Evolutionary conservation across 495 filamentous ascomycete genomes (phyloP).

Genomic region (Achaetomiella virescens): DNA sequence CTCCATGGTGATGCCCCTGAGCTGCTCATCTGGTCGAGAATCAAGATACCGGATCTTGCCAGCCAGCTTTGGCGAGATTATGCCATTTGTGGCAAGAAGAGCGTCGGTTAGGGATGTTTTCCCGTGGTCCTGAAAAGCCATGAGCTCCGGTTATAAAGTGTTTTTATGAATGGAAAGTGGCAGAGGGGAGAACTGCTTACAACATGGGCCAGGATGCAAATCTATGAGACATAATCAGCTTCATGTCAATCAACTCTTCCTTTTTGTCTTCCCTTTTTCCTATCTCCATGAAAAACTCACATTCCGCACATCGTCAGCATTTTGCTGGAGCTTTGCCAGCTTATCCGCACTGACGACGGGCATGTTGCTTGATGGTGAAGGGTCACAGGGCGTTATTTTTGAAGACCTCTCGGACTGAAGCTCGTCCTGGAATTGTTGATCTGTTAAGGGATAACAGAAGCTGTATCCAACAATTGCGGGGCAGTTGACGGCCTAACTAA

Average conservation of each 20-base stretch:
- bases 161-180: neutral
- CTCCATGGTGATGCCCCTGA: constrained; percentile 98
- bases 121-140: constrained; percentile 68
- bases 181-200: constrained; percentile 11
- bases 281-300: constrained; percentile 42
- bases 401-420: neutral
- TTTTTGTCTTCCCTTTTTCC: neutral
- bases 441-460: neutral
- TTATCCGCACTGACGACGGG: constrained; percentile 83
- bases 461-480: neutral
- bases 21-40: constrained; percentile 92
- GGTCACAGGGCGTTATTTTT: neutral
- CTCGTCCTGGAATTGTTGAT: neutral
- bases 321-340: constrained; percentile 75
- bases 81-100: constrained; percentile 97
- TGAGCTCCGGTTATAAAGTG: neutral
- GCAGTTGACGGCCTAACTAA: constrained; percentile 14
- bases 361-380: constrained; percentile 49
- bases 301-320: constrained; percentile 82
- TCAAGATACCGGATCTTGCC: constrained; percentile 98
- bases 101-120: constrained; percentile 97
- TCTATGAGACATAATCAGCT: constrained; percentile 65
- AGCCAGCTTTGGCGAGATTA: constrained; percentile 94
- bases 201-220: constrained; percentile 96
- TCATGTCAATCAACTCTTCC: neutral